Conservation (phyloP, 1,284 basidiomycete genomes). For the Puccinia horiana region DNA sequence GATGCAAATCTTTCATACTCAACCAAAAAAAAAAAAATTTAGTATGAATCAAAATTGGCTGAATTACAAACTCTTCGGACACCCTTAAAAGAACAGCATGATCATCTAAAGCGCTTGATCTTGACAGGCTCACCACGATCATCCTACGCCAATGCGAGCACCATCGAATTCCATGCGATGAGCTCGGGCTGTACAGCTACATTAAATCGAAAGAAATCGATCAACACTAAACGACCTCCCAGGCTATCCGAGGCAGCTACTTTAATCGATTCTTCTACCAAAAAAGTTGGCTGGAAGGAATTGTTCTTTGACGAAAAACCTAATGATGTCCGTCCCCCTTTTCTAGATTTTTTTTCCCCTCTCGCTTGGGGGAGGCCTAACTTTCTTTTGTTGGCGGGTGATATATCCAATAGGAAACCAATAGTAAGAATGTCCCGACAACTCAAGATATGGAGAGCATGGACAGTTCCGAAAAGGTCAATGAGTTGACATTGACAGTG, state of each 20-base stretch:
- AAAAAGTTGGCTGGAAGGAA: slow-evolving; percentile 41
- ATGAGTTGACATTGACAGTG: slow-evolving; percentile 30
- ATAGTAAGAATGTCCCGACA: background rate
- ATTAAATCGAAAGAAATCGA: slow-evolving; percentile 7
- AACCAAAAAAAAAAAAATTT: background rate
- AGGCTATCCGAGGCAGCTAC: slow-evolving; percentile 34
- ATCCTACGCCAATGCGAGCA: slow-evolving; percentile 27
- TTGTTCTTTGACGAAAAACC: slow-evolving; percentile 32
- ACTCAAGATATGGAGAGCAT: background rate
- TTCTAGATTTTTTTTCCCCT: no score
- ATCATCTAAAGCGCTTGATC: slow-evolving; percentile 41
- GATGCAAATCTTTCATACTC: background rate
- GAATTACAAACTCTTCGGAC: slow-evolving; percentile 45
- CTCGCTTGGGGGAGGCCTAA: no score
- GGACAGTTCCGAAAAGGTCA: background rate
- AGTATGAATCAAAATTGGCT: slow-evolving; percentile 47
- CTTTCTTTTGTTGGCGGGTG: no score
- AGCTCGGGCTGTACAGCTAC: background rate
- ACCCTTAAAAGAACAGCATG: slow-evolving; percentile 43
- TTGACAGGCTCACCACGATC: slow-evolving; percentile 33
- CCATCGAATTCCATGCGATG: slow-evolving; percentile 3
- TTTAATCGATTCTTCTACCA: background rate
- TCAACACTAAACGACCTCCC: slow-evolving; percentile 6
- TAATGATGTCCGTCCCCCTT: background rate
- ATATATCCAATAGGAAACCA: background rate